Evolutionary conservation across 1,139 yeast species (phyloP).

Genomic region (Protomyces inundatus): DNA sequence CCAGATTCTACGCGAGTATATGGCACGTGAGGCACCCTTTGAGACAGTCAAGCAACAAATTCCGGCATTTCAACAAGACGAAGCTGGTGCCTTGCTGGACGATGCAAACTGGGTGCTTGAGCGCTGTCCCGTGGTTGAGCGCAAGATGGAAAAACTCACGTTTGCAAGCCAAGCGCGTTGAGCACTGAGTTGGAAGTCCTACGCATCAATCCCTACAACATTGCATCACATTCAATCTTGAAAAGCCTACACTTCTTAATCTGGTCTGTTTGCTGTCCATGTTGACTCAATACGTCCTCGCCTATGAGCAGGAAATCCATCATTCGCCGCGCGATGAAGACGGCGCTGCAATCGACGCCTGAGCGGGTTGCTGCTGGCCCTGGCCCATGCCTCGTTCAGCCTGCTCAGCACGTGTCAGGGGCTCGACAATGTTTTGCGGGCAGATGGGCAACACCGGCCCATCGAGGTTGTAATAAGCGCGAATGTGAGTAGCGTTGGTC

Average conservation of each 20-base stretch:
- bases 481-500: constrained; percentile 85
- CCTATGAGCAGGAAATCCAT: no score
- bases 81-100: constrained; percentile 69
- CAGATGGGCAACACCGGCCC: background rate
- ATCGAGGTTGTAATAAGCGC: constrained; percentile 42
- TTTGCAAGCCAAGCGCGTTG: no score
- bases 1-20: constrained; percentile 67
- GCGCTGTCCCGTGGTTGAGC: constrained; percentile 47
- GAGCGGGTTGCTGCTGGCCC: no score
- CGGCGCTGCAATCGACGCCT: no score
- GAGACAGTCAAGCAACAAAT: constrained; percentile 49
- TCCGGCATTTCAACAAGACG: constrained; percentile 46
- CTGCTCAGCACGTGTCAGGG: background rate
- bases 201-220: no score
- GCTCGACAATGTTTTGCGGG: background rate
- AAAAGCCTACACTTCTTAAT: no score
- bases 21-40: constrained; percentile 66
- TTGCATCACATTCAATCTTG: no score
- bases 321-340: no score
- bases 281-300: no score
- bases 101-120: constrained; percentile 78
- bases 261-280: no score
- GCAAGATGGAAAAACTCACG: constrained; percentile 5
- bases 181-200: no score
- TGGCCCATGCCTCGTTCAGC: no score